Percentiles rank a stretch among this genome's conserved stretches.
phyloP scores from a whole-genome alignment of 768 basidiomycete species.

The Solioccasus polychromus region DNA sequence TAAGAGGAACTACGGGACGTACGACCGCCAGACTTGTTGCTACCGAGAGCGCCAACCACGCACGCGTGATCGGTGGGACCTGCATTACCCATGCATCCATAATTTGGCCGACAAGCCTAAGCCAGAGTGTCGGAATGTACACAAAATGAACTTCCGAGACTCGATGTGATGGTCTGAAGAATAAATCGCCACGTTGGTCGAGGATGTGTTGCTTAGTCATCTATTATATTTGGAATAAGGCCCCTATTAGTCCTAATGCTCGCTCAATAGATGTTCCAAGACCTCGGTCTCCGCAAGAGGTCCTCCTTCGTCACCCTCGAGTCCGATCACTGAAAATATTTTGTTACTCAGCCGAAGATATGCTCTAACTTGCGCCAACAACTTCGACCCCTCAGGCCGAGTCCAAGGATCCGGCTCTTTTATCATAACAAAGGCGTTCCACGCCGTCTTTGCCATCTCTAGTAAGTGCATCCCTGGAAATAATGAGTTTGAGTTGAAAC shows the following conservation, averaged over 20 bases:
- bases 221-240: not conserved
- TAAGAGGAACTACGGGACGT: slow-evolving; percentile 34
- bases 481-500: not conserved
- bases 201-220: slow-evolving; percentile 20
- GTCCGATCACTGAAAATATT: slow-evolving; percentile 48
- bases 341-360: slow-evolving; percentile 41
- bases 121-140: slow-evolving; percentile 1
- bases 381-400: slow-evolving; percentile 11
- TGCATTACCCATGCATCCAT: slow-evolving; percentile 93
- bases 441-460: slow-evolving; percentile 73
- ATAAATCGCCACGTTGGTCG: slow-evolving; percentile 8
- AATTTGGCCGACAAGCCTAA: slow-evolving; percentile 6
- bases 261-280: slow-evolving; percentile 40
- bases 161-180: not conserved
- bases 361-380: slow-evolving; percentile 29
- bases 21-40: slow-evolving; percentile 85
- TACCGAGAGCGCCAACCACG: slow-evolving; percentile 80
- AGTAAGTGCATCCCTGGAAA: slow-evolving; percentile 71
- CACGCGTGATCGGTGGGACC: slow-evolving; percentile 87
- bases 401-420: slow-evolving; percentile 13
- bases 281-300: slow-evolving; percentile 52
- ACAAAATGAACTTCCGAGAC: not conserved
- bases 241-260: slow-evolving; percentile 8
- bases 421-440: slow-evolving; percentile 56
- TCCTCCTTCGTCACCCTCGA: slow-evolving; percentile 62